Evolutionary conservation across 345 rosid species (phyloP).

Genomic region (Brassica napus): DNA sequence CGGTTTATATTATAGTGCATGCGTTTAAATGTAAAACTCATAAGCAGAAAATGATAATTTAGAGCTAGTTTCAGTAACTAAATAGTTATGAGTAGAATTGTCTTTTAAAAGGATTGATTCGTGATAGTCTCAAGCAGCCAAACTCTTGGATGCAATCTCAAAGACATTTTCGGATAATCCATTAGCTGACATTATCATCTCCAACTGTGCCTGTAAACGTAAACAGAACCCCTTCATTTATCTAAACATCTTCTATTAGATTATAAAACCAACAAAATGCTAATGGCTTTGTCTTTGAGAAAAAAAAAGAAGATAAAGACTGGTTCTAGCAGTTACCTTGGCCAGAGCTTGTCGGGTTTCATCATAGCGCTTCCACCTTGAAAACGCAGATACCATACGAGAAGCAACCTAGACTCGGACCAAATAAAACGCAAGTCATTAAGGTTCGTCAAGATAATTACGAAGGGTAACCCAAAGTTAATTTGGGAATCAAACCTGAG

Average conservation of each 20-base stretch:
- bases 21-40: no score
- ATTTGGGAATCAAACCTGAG: conserved; percentile 56
- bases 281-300: neutral
- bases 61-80: no score
- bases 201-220: conserved; percentile 87
- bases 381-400: conserved; percentile 93
- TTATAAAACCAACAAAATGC: neutral
- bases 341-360: conserved; percentile 81
- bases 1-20: no score
- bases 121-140: conserved; percentile 55
- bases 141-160: conserved; percentile 93
- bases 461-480: neutral
- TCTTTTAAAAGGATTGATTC: neutral
- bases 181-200: conserved; percentile 84
- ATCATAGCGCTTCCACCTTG: conserved; percentile 94
- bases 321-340: conserved; percentile 51
- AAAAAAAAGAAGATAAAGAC: neutral
- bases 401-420: conserved; percentile 71
- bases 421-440: no score
- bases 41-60: no score
- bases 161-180: conserved; percentile 93
- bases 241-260: neutral
- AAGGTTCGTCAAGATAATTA: neutral
- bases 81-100: neutral
- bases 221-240: neutral